Base-by-base conservation (phyloP, 768 basidiomycete genomes). In the Agrocybe praecox region DNA sequence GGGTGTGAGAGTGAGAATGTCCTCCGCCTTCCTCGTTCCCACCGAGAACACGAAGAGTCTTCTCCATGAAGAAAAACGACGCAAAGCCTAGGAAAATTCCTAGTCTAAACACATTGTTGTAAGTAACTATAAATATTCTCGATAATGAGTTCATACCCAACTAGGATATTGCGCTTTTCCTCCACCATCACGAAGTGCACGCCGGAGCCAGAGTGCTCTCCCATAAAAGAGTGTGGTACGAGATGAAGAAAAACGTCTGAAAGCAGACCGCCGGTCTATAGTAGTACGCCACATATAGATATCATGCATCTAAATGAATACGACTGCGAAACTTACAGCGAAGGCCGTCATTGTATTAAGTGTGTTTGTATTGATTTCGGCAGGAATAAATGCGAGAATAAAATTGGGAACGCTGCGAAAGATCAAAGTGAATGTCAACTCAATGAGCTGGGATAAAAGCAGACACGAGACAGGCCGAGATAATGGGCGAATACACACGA, bases 331-430 rank as follows among this genome's bases (percentile, higher is more conserved):
- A 69, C 88, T 70, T 69, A 92, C 90, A 58, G 94, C 94, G 69
- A 95, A 95, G 6, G 94, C 91, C 32, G 93, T 95, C 93, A 95
- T 95, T 12, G 91, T 94, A 66, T 95, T 95, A 56, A 96, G 80
- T 44, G 92, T 94, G 69, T 92, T 80, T 15, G 82, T 80, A 71
- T 89, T 87, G 66, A 96, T 93, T 69, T 94, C 80, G 52, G 90
- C 89, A 24, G 94, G 94, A 63, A 96, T 96, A 69, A 96, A 94
- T 6, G 92, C 91, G 51, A 97, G 88, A 60, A 97, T 94, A 65
- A 97, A 92, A 75, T 97, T 97, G 48, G 94, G 94, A 55, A 96
- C 85, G 34, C 93, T 95, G 59, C 57, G 23, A 17, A 17, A 48
- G 49, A 21, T 50, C 53, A 34, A 59, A 52, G 48, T 52, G 62